Evolutionary conservation across 257 asterid species (phyloP), one percentile per base, ranked within the genome.

Genomic region (Ophiorrhiza pumila): DNA sequence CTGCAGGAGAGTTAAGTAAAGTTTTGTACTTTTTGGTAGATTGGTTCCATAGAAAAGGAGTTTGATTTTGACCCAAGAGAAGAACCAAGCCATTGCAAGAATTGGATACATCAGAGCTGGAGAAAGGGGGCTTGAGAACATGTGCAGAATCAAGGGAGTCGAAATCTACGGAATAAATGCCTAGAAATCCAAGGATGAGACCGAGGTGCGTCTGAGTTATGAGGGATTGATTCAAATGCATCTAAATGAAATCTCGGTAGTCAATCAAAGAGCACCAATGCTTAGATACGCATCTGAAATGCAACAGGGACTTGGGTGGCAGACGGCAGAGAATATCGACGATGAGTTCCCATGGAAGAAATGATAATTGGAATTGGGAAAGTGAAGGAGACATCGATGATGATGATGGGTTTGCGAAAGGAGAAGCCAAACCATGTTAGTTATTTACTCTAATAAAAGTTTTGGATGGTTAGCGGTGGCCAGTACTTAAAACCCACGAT

Each of bases 321-420:
- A 90, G 83, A 17, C 90, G 88, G 62, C 77, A 77, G 64, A 90
- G 81, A 67, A 90, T 82, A 53, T 83, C 87, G 32, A 60, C 66
- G 77, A 86, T 72, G 56, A 87, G 61, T 47, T 89, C 93, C 62
- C 61, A 76, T 0, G 85, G 83, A 2, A 82, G 43, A 47, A 41
- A 64, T 23, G 78, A 76, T 46, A 78, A 35, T 7, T 23, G 41
- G 67, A 32, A 25, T 31, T 31, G 60, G 25, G 64, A 61, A 61
- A 29, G 23, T 1, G 58, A 10, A 10, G 29, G 18, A 14, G 41
- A 2, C 25, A 52, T 47, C 17, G 37, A 1, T 1, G 71, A 18
- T 14, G 20, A 13, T 22, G 46, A 8, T 34, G 13, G 5, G 66
- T 12, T 50, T 4, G 52, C 61, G 55, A 41, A 45, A 11, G 61